These are phyloP conservation scores for Colletotrichum lindemuthianum DNA, from an alignment of 2,329 filamentous ascomycete species.

Conservation along the genomic window DNA sequence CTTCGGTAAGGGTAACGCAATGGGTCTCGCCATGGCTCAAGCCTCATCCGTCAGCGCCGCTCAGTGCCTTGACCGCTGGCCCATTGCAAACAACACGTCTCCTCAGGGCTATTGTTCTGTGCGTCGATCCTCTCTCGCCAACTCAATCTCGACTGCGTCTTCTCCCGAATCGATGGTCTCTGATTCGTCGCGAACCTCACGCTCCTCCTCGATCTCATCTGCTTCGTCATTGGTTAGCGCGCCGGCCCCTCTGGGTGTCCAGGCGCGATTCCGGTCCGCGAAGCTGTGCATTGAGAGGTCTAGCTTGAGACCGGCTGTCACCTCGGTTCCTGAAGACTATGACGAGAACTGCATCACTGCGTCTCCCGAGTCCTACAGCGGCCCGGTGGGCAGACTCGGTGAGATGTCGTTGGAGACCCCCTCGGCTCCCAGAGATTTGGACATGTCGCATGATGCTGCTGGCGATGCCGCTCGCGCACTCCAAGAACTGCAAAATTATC, in stretches of 20 bases:
- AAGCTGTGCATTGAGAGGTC: slow-evolving; percentile 68
- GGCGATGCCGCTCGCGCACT: slow-evolving; percentile 67
- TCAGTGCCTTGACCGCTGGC: slow-evolving; percentile 65
- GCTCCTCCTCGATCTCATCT: slow-evolving; percentile 73
- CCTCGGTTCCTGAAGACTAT: slow-evolving; percentile 67
- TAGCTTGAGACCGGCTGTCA: slow-evolving; percentile 61
- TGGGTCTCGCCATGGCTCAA: slow-evolving; percentile 70
- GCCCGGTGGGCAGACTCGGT: slow-evolving; percentile 61
- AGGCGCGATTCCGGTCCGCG: slow-evolving; percentile 71
- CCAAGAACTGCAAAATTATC: slow-evolving; percentile 69
- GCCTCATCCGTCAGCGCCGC: slow-evolving; percentile 56
- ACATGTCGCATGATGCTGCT: slow-evolving; percentile 52
- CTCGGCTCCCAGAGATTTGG: slow-evolving; percentile 55
- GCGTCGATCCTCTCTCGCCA: slow-evolving; percentile 71
- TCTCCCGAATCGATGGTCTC: slow-evolving; percentile 76
- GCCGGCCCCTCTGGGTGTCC: slow-evolving; percentile 66
- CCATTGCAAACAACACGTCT: slow-evolving; percentile 58
- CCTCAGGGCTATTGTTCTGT: slow-evolving; percentile 60
- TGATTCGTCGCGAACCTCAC: slow-evolving; percentile 69
- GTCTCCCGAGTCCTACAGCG: slow-evolving; percentile 67
- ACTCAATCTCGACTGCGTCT: slow-evolving; percentile 70
- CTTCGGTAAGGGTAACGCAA: slow-evolving; percentile 62
- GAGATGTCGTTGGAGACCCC: slow-evolving; percentile 61
- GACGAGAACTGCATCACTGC: slow-evolving; percentile 61
- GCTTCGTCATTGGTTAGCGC: slow-evolving; percentile 69